Percentiles rank a stretch among this genome's conserved stretches.
Conservation (phyloP, 1,139 yeast species). For the Pichia sp. region DNA sequence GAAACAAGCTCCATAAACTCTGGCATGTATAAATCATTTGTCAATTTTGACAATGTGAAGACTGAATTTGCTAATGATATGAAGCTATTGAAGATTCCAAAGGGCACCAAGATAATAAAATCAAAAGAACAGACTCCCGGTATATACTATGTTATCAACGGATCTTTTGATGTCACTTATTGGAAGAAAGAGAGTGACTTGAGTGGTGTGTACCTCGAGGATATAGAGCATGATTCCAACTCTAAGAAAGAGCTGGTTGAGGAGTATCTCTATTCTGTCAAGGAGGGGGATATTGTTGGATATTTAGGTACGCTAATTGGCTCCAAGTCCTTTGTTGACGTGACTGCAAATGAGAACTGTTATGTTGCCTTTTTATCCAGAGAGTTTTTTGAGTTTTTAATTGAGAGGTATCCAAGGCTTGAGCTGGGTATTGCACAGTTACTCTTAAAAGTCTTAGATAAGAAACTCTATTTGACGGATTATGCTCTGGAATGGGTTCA, state of each 20-base stretch:
- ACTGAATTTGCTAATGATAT: slow-evolving; percentile 58
- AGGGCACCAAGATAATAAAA: slow-evolving; percentile 51
- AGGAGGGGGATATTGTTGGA: slow-evolving; percentile 83
- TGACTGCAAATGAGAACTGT: slow-evolving; percentile 46
- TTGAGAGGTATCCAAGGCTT: slow-evolving; percentile 71
- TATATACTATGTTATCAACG: slow-evolving; percentile 71
- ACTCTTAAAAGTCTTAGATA: slow-evolving; percentile 58
- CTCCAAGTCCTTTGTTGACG: slow-evolving; percentile 66
- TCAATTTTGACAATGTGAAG: slow-evolving; percentile 46
- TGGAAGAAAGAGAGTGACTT: slow-evolving; percentile 19
- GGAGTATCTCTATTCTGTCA: slow-evolving; percentile 48
- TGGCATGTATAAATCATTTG: slow-evolving; percentile 12
- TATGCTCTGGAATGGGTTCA: slow-evolving; percentile 96
- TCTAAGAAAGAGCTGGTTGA: slow-evolving; percentile 24
- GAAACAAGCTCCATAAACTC: slow-evolving; percentile 11
- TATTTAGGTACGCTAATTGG: slow-evolving; percentile 78
- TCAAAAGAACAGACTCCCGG: slow-evolving; percentile 70
- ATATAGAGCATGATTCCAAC: slow-evolving; percentile 8
- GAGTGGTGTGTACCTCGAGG: slow-evolving; percentile 23
- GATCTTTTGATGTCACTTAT: slow-evolving; percentile 57
- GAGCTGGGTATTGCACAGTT: slow-evolving; percentile 73
- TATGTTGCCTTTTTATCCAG: slow-evolving; percentile 71
- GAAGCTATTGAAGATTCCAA: slow-evolving; percentile 47
- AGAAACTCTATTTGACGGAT: slow-evolving; percentile 67
- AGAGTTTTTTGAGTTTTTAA: slow-evolving; percentile 51